phyloP scores from a whole-genome alignment of 306 rosid species.

The Echinosophora koreensis region DNA sequence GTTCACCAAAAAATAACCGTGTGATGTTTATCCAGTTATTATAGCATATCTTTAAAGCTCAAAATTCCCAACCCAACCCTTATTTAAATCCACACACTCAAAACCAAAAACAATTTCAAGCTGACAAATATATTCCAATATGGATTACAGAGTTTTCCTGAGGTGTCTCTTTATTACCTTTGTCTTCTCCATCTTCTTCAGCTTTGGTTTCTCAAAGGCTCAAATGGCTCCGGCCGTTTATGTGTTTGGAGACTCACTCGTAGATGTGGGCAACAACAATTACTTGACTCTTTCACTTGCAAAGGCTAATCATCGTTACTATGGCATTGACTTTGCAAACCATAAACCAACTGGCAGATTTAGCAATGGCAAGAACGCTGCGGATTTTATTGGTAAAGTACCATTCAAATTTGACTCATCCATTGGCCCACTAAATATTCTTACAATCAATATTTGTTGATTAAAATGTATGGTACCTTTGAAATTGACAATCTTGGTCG shows the following conservation, averaged over 20 bases:
- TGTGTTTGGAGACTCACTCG: slow-evolving; percentile 84
- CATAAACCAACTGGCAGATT: slow-evolving; percentile 75
- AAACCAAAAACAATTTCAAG: background rate
- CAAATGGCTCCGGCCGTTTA: slow-evolving; percentile 67
- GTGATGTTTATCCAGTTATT: background rate
- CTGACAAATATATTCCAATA: slow-evolving; percentile 26
- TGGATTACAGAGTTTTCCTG: slow-evolving; percentile 27
- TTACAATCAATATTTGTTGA: background rate
- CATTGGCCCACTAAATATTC: background rate
- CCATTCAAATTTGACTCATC: background rate
- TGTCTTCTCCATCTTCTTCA: slow-evolving; percentile 17
- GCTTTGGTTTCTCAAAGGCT: slow-evolving; percentile 49
- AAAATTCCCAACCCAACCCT: slow-evolving; percentile 2
- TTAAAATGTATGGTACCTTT: background rate
- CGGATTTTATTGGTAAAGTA: slow-evolving; percentile 71
- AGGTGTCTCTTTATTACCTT: slow-evolving; percentile 16
- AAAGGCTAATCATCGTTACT: slow-evolving; percentile 74
- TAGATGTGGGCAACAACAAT: slow-evolving; percentile 88
- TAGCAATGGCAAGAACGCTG: slow-evolving; percentile 83
- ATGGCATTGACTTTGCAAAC: slow-evolving; percentile 76
- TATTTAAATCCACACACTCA: slow-evolving; percentile 25
- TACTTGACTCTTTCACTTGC: slow-evolving; percentile 58
- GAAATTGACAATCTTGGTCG: background rate
- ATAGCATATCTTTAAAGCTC: slow-evolving; percentile 34
- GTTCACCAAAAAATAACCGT: too few species aligned